Base-by-base conservation (phyloP, 2,329 filamentous ascomycete genomes). In the Geosmithia morbida region DNA sequence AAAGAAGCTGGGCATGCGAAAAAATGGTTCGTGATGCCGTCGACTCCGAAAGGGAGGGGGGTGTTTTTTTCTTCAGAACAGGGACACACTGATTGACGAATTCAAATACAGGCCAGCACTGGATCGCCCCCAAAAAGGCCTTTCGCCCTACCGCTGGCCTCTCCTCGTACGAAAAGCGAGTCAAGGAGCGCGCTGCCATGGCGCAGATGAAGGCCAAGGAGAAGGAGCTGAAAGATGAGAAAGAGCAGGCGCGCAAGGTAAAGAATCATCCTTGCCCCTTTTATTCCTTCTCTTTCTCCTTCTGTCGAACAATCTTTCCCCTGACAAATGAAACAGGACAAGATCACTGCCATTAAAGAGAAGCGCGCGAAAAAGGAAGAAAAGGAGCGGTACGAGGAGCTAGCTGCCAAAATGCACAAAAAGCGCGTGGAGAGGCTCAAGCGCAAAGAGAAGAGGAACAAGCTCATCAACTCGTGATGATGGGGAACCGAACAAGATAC, bases 21-120 rank as follows among this genome's bases (percentile, higher is more conserved):
- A 83, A 64, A 95, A 94, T 70, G 87, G 87, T 90, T 70, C 52
- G 67, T 56, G n/a, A n/a, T 50, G 47, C 39, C 26, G n/a, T 43
- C 19, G 29, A 7, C 29, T 30, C 11, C 7, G 29, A 6, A 11
- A 30, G 29, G 11, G 29, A 30, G 7, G 6, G 18, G 22, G 43
- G n/a, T 39, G 8, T 42, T 13, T 41, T 40, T 41, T 41, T 7
- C 40, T 19, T 6, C 7, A n/a, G 22, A 20, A 44, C 42, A 26
- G 17, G 43, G 37, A 13, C 10, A 20, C 16, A 17, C 20, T 37
- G 16, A 45, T 14, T 20, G 18, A 29, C 22, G 26, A n/a, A 13
- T n/a, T n/a, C n/a, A n/a, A n/a, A n/a, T n/a, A n/a, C 60, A 95
- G 92, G 92, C 61, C 96, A 97, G 70, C 86, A 94, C 70, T 98